These are phyloP conservation scores for Mycena alexandri DNA, from an alignment of 768 basidiomycete genomes.

Conservation along the genomic window DNA sequence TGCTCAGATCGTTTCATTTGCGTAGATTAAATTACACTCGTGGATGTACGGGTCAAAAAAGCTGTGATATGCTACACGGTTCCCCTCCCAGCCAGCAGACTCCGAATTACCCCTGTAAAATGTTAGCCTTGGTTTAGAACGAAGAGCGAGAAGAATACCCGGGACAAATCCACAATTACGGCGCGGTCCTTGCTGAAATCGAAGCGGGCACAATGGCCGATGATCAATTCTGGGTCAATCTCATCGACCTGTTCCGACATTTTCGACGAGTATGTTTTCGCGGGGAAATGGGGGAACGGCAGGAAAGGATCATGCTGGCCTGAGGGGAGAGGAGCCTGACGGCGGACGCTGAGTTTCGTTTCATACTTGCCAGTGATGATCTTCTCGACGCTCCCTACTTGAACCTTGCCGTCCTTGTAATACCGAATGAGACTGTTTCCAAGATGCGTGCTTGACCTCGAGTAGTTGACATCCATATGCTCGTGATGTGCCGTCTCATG, in stretches of 20 bases:
- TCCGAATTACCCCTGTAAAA: slow-evolving; percentile 6
- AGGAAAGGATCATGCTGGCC: slow-evolving; percentile 23
- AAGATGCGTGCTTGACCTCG: too few relatives aligned
- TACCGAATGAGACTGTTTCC: too few relatives aligned
- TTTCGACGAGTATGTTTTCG: slow-evolving; percentile 21
- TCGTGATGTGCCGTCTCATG: too few relatives aligned
- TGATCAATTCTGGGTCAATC: slow-evolving; percentile 2
- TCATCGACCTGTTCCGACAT: not conserved
- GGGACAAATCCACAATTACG: slow-evolving; percentile 5
- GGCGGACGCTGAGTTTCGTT: slow-evolving; percentile 8
- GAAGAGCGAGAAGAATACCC: slow-evolving; percentile 40
- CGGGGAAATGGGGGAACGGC: slow-evolving; percentile 23
- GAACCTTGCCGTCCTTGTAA: too few relatives aligned
- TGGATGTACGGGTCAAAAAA: too few relatives aligned
- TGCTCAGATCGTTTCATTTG: too few relatives aligned
- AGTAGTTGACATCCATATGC: too few relatives aligned
- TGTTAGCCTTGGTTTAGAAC: not conserved
- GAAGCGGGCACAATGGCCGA: slow-evolving; percentile 26
- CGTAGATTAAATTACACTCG: too few relatives aligned
- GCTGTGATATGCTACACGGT: too few relatives aligned
- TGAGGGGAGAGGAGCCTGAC: slow-evolving; percentile 9
- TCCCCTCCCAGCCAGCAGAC: too few relatives aligned
- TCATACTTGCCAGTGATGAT: not conserved
- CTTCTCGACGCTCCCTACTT: slow-evolving; percentile 17
- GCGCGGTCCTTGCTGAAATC: slow-evolving; percentile 14